Conservation (phyloP, 495 filamentous ascomycete species). For the Venustampulla echinocandica region DNA sequence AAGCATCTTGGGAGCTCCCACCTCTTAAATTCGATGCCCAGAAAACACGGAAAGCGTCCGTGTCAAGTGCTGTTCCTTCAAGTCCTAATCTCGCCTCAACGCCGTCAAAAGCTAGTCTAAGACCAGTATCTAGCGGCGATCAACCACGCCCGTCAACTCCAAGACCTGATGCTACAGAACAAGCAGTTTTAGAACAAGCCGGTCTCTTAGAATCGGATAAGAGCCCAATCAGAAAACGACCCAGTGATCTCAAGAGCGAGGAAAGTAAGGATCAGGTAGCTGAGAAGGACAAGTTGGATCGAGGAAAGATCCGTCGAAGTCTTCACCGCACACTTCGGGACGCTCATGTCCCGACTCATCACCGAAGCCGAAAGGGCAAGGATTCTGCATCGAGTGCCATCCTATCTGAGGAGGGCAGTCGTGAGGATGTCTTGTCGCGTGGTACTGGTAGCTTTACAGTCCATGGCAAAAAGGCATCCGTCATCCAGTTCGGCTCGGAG, state of each 20-base stretch:
- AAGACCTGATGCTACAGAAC: conserved; percentile 38
- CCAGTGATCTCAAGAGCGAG: conserved; percentile 16
- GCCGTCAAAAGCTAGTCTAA: conserved; percentile 13
- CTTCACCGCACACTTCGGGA: conserved; percentile 92
- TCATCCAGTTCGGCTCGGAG: conserved; percentile 88
- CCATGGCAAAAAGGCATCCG: conserved; percentile 94
- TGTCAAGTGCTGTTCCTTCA: conserved; percentile 13
- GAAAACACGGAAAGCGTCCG: conserved; percentile 12
- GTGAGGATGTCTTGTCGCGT: conserved; percentile 62
- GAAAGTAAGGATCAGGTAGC: conserved; percentile 27
- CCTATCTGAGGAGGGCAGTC: conserved; percentile 51
- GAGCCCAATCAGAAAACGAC: conserved; percentile 13
- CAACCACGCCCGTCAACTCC: conserved; percentile 18
- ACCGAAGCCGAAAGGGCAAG: conserved; percentile 66
- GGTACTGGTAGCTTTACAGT: conserved; percentile 85
- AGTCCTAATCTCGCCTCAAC: conserved; percentile 18
- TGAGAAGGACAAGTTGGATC: conserved; percentile 37
- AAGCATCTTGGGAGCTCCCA: conserved; percentile 46
- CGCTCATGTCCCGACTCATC: conserved; percentile 54
- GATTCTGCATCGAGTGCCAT: conserved; percentile 57
- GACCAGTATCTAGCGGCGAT: conserved; percentile 19
- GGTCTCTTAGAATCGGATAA: conserved; percentile 32
- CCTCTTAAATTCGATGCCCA: conserved; percentile 31
- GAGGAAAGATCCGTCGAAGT: conserved; percentile 62
- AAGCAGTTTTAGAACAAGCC: conserved; percentile 40